These are phyloP conservation scores for Lentinula detonsa DNA, from an alignment of 768 basidiomycete species.

Conservation along the genomic window DNA sequence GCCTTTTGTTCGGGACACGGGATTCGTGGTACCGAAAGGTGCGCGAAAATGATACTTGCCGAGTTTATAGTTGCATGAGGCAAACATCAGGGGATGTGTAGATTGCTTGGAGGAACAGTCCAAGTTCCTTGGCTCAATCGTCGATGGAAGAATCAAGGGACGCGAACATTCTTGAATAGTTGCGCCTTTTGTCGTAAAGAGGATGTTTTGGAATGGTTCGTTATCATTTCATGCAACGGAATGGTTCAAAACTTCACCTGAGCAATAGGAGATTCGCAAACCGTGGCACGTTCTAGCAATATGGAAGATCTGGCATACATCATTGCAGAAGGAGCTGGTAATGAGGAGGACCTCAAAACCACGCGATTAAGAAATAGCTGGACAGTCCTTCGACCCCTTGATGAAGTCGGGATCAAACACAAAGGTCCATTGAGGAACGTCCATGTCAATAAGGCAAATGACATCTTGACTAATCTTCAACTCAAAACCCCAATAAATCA, in stretches of 20 bases:
- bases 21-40: slow-evolving; percentile 10
- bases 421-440: not conserved
- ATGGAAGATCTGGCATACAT: slow-evolving; percentile 1
- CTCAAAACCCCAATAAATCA: too few species aligned
- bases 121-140: slow-evolving; percentile 6
- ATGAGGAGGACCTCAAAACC: not conserved
- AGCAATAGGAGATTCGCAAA: not conserved
- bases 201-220: slow-evolving; percentile 10
- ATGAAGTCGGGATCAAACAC: not conserved
- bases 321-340: not conserved
- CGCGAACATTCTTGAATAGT: slow-evolving; percentile 15
- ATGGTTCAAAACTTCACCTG: slow-evolving; percentile 11
- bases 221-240: not conserved
- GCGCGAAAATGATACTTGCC: slow-evolving; percentile 19
- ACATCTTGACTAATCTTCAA: too few species aligned
- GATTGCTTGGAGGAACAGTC: not conserved
- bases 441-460: not conserved
- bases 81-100: too few species aligned
- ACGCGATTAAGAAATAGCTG: not conserved
- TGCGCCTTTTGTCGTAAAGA: slow-evolving; percentile 10
- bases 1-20: not conserved
- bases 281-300: slow-evolving; percentile 17
- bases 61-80: slow-evolving; percentile 17
- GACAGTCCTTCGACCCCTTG: not conserved
- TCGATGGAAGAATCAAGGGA: slow-evolving; percentile 18